Conservation (phyloP, 257 asterid species). For the Haberlea rhodopensis region DNA sequence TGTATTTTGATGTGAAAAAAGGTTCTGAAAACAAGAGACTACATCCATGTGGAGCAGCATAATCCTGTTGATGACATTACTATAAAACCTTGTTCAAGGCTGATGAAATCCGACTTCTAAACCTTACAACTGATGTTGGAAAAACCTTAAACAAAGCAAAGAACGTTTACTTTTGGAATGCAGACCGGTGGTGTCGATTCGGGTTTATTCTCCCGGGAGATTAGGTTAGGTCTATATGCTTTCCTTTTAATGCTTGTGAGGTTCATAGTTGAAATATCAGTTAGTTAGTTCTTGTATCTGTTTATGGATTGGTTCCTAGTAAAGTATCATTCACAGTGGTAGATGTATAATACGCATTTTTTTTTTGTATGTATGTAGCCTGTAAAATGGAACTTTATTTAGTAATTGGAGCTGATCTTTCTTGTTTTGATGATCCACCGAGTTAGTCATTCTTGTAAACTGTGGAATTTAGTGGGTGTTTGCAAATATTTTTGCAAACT, state of each 20-base stretch:
- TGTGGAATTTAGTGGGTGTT: too few relatives aligned
- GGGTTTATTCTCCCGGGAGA: constrained; percentile 20
- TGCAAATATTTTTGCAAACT: too few relatives aligned
- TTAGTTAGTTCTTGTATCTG: constrained; percentile 19
- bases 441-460: too few relatives aligned
- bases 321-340: constrained; percentile 20
- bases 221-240: constrained; percentile 22
- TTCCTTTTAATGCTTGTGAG: constrained; percentile 22
- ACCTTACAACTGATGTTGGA: background rate
- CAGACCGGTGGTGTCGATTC: background rate
- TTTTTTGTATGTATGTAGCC: constrained; percentile 30
- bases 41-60: constrained; percentile 61
- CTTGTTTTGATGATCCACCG: background rate
- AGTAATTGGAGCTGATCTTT: background rate
- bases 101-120: constrained; percentile 50
- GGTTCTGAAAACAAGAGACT: constrained; percentile 79
- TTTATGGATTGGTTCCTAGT: constrained; percentile 23
- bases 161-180: constrained; percentile 27
- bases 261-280: constrained; percentile 30
- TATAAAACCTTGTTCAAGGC: constrained; percentile 53
- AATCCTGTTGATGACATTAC: constrained; percentile 43
- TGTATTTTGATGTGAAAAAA: constrained; percentile 22
- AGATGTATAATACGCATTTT: constrained; percentile 28
- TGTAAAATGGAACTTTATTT: constrained; percentile 27
- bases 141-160: constrained; percentile 13